Evolutionary conservation across 208 protist genomes (phyloP).

Genomic region (Leishmania gerbilli): DNA sequence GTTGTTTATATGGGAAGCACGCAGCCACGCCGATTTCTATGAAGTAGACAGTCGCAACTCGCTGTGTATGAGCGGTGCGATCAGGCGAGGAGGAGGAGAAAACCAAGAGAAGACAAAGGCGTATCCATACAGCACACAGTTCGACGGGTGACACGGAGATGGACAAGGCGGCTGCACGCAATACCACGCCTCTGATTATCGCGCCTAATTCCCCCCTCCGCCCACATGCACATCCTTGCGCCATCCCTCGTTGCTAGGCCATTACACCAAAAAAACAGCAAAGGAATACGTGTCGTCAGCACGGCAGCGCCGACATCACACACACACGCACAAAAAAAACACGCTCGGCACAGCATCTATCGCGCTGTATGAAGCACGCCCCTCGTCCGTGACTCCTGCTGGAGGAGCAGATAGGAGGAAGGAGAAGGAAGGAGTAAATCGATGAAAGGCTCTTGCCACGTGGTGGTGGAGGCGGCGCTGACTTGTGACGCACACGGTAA

Average conservation of each 20-base stretch:
- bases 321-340: not conserved
- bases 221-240: not conserved
- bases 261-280: not conserved
- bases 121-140: not conserved
- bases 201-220: not conserved
- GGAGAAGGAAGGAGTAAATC: too few relatives aligned
- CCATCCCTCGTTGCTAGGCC: not conserved
- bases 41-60: not conserved
- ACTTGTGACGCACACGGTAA: not conserved
- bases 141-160: not conserved
- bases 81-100: not conserved
- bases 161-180: not conserved
- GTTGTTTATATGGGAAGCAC: not conserved
- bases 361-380: not conserved
- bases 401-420: not conserved
- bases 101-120: not conserved
- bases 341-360: not conserved
- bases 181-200: not conserved
- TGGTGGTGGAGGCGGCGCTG: not conserved
- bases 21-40: not conserved
- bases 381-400: not conserved
- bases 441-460: not conserved
- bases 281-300: not conserved
- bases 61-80: conserved; percentile 4
- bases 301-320: not conserved